A percentile compares a stretch with the other conserved stretches of the same genome.
Conservation (phyloP, 371 early-diverging fungal species). For the Haplosporangium sp. region DNA sequence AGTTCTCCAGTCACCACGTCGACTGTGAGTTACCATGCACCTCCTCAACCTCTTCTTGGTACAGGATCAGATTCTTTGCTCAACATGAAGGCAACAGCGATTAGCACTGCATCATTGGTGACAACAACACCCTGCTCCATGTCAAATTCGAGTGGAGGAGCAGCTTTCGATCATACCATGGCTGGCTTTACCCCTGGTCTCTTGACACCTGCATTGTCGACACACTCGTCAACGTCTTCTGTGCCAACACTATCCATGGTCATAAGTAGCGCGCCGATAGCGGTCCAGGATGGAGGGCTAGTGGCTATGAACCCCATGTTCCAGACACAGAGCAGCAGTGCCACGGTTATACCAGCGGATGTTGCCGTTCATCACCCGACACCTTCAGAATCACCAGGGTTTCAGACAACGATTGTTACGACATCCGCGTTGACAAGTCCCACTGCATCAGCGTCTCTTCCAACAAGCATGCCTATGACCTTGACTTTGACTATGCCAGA, state of each 20-base stretch:
- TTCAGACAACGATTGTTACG: conserved; percentile 23
- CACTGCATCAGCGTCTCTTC: conserved; percentile 15
- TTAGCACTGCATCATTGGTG: conserved; percentile 5
- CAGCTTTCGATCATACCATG: conserved; percentile 1
- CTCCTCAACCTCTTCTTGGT: neutral
- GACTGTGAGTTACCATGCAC: neutral
- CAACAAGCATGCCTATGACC: conserved; percentile 17
- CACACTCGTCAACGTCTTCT: conserved; percentile 33
- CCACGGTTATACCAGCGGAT: conserved; percentile 6
- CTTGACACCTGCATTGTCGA: conserved; percentile 32
- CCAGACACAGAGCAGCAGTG: conserved; percentile 3
- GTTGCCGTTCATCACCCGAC: conserved; percentile 9
- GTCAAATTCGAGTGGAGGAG: conserved; percentile 7
- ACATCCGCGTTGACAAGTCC: conserved; percentile 16
- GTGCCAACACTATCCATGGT: conserved; percentile 38
- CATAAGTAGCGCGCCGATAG: conserved; percentile 15
- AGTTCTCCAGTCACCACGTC: conserved; percentile 11
- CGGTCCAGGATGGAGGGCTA: conserved; percentile 15
- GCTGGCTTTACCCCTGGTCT: conserved; percentile 24
- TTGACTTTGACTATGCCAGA: conserved; percentile 7
- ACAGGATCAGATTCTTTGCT: neutral
- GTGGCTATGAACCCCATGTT: conserved; percentile 26
- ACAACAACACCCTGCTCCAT: conserved; percentile 14
- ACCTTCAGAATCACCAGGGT: conserved; percentile 32
- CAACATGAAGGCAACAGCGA: neutral